Base-by-base conservation (phyloP, 768 basidiomycete genomes). In the Tylopilus rubrobrunneus region DNA sequence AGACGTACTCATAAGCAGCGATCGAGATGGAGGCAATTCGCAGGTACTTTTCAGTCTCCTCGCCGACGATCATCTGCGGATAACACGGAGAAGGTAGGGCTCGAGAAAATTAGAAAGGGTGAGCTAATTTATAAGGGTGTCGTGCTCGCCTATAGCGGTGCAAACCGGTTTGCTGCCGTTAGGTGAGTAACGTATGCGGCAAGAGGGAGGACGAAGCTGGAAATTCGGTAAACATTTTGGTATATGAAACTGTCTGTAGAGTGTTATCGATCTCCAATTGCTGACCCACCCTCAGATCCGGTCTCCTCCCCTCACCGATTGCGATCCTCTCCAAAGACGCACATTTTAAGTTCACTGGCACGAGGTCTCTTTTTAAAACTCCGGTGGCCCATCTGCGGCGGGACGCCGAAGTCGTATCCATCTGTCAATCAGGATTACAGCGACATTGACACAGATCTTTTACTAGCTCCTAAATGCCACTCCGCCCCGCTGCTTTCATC, bases 401-500 rank as follows among this genome's bases (percentile, higher is more conserved):
- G 4, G 25, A 31, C 31, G 31, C 31, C 7, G 10, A 29, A 29
- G 10, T 11, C 31, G 10, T 31, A 31, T 31, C 31, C 31, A 11
- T 8, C 31, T 31, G 31, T 31, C 31, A 31, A 31, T 31, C 19
- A 19, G 10, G 7, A 39, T 6, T 8, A 39, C 37, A 37, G 54
- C 51, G 19, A 19, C 19, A 19, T 19, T 19, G 39, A 42, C 41
- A 10, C n/a, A 25, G 1, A 49, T 48, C n/a, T 40, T 45, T 45
- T 51, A 45, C 27, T 17, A 8, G 7, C 55, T 52, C 37, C 58
- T 75, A 82, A 25, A 70, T 61, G 1, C 87, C 86, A 63, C 83
- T 89, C 28, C 88, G 74, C 7, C 88, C 89, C 33, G 87, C 81
- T 3, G 89, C 87, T 60, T 77, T 86, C 49, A 82, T 76, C 5